Evolutionary conservation across 345 rosid genomes (phyloP).

Genomic region (Eucalyptus marginata): DNA sequence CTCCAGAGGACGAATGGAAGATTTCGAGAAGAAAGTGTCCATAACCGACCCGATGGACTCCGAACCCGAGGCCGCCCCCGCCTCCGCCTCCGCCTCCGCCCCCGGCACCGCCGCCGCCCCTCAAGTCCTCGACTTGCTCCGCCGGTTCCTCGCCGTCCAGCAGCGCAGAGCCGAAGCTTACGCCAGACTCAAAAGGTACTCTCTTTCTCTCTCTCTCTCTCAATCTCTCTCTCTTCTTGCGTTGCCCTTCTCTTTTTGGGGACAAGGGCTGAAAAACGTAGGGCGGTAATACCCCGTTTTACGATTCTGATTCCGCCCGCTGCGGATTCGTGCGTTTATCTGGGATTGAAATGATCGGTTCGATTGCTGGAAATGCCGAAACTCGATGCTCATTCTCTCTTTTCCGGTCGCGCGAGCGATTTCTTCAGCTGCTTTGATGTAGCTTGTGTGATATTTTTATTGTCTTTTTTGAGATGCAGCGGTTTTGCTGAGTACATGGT

Average conservation of each 20-base stretch:
- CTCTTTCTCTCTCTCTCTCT: not conserved
- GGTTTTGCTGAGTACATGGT: constrained; percentile 71
- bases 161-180: constrained; percentile 88
- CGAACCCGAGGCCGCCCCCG: not conserved
- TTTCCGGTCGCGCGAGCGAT: not conserved
- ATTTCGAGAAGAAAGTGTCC: constrained; percentile 60
- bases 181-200: constrained; percentile 60
- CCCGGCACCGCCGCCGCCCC: not conserved
- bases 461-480: constrained; percentile 15
- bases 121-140: constrained; percentile 38
- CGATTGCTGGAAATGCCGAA: not conserved
- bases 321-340: not conserved
- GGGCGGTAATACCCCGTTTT: not conserved
- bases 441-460: not conserved
- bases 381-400: not conserved
- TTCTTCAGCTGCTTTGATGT: not conserved
- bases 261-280: not conserved
- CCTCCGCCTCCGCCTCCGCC: not conserved
- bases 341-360: not conserved
- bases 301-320: not conserved
- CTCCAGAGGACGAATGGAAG: constrained; percentile 23
- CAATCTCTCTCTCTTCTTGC: not conserved
- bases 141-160: constrained; percentile 56
- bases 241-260: not conserved
- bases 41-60: constrained; percentile 31